Conservation (phyloP, 1,139 yeast genomes). For the Protomyces gravidus region DNA sequence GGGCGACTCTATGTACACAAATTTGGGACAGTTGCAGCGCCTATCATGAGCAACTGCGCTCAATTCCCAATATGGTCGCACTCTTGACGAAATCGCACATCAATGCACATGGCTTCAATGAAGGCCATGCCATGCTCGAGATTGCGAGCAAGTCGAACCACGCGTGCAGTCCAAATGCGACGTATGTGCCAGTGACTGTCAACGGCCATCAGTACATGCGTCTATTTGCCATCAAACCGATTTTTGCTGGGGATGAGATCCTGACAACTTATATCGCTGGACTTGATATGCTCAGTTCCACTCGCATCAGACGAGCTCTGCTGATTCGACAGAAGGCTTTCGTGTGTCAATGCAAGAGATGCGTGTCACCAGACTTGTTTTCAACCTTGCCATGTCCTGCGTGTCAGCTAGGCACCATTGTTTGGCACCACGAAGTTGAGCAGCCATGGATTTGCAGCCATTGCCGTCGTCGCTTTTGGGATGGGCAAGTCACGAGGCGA, state of each 20-base stretch:
- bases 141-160: conserved; percentile 20
- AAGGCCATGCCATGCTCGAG: conserved; percentile 23
- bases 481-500: conserved; percentile 12
- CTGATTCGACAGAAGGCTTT: conserved; percentile 11
- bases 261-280: conserved; percentile 23
- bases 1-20: background rate
- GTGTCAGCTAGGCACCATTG: background rate
- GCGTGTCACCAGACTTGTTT: conserved; percentile 6
- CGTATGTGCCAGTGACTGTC: background rate
- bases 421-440: conserved; percentile 13
- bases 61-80: conserved; percentile 3
- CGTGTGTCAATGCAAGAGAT: conserved; percentile 11
- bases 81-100: conserved; percentile 17
- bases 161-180: conserved; percentile 19
- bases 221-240: conserved; percentile 10
- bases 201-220: conserved; percentile 8
- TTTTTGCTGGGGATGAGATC: conserved; percentile 8
- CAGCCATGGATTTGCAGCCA: conserved; percentile 10
- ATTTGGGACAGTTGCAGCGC: background rate
- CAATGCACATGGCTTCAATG: conserved; percentile 12
- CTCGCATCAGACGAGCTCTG: conserved; percentile 5
- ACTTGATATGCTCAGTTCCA: conserved; percentile 16
- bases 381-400: conserved; percentile 22
- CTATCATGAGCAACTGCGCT: background rate
- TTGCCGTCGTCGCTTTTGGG: conserved; percentile 22